phyloP scores from a whole-genome alignment of 805 yeast genomes.

The Hanseniaspora clermontiae region DNA sequence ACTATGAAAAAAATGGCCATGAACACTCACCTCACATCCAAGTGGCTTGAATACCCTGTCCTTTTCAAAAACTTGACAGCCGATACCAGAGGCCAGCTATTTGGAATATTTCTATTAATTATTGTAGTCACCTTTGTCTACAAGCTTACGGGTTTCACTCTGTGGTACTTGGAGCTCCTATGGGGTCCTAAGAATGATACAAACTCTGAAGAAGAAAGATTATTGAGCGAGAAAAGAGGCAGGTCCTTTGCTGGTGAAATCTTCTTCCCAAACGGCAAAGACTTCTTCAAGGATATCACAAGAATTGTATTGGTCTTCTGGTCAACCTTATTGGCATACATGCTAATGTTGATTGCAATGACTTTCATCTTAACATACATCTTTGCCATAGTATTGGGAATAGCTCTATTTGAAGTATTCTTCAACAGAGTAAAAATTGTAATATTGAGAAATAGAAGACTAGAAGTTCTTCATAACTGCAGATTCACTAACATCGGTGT shows the following conservation, averaged over 20 bases:
- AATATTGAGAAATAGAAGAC: constrained; percentile 26
- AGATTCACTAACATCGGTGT: constrained; percentile 22
- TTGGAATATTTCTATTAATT: constrained; percentile 57
- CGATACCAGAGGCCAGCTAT: constrained; percentile 44
- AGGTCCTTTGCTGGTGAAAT: constrained; percentile 18
- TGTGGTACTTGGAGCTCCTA: constrained; percentile 53
- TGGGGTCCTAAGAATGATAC: constrained; percentile 26
- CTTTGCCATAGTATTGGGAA: constrained; percentile 60
- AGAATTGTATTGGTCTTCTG: constrained; percentile 45
- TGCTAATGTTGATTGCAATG: constrained; percentile 72
- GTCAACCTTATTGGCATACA: constrained; percentile 55
- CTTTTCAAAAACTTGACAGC: constrained; percentile 47
- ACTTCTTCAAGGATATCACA: constrained; percentile 35
- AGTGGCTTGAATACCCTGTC: constrained; percentile 46
- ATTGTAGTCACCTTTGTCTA: constrained; percentile 47
- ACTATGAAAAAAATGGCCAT: constrained; percentile 29
- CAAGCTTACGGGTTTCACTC: constrained; percentile 46
- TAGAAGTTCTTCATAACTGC: constrained; percentile 21
- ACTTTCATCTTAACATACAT: constrained; percentile 52
- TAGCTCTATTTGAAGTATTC: constrained; percentile 56
- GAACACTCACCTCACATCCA: constrained; percentile 46
- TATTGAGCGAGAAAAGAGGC: constrained; percentile 14
- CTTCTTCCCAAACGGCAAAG: constrained; percentile 16
- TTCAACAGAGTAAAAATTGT: constrained; percentile 41
- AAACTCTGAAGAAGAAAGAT: constrained; percentile 28